Base-by-base conservation (phyloP, 352 stramenopile species). In the Globisporangium cystogenes region DNA sequence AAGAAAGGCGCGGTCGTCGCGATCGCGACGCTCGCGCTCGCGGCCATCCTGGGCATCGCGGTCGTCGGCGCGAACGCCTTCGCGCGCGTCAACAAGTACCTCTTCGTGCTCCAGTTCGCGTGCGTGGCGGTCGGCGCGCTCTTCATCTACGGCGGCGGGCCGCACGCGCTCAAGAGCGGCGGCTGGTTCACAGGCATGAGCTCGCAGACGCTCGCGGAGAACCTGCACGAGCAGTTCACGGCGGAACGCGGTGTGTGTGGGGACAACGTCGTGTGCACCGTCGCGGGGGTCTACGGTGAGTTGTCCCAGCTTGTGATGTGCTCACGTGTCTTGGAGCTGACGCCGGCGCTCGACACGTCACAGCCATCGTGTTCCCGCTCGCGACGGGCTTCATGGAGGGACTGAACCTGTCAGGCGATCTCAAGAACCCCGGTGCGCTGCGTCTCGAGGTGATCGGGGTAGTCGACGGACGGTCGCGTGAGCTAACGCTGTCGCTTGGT, bases 381-480 rank as follows among this genome's bases (percentile, higher is more conserved):
- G 75, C 86, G 20, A 95, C 83, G 8, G 84, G 84, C 6, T 89
- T 92, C 51, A 91, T 91, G 79, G 82, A 89, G 60, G 82, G 82
- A 14, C 62, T 87, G 3, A 93, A 93, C 50, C 58, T 93, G n/a
- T 86, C 70, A 0, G 82, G 82, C 29, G 82, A 93, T 53, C 56
- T 93, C 16, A 77, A 86, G 47, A 71, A 90, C 57, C 78, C 82
- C 40, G 78, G 78, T 77, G 27, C 48, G 18, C 46, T 54, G 21
- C n/a, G 26, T 20, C 12, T 59, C 39, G 46, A 53, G 50, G 40
- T 18, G 23, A 21, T 12, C 14, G 1, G 4, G 12, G n/a, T 27
- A 5, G 36, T 14, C n/a, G n/a, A 14, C 7, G 36, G n/a, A 29
- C 5, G 5, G 35, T 40, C 12, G 11, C 18, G 35, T 15, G 35